These are phyloP conservation scores for Tausonia pullulans DNA, from an alignment of 1,284 basidiomycete genomes.

Conservation along the genomic window DNA sequence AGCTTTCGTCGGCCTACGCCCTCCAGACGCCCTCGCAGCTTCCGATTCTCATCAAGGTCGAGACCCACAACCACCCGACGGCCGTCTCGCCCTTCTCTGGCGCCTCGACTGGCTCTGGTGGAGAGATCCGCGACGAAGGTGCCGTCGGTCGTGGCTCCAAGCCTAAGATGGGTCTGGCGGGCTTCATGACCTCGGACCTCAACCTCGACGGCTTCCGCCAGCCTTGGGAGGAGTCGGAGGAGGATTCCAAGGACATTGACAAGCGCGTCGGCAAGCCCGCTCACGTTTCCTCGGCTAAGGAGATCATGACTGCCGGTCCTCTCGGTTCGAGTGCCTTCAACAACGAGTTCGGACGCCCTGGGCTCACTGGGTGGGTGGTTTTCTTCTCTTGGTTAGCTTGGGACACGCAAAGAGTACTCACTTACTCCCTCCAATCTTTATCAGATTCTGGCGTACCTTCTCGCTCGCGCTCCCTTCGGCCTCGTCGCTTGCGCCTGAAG, in stretches of 20 bases:
- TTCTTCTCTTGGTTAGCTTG: conserved; percentile 14
- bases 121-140: conserved; percentile 96
- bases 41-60: conserved; percentile 92
- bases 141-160: conserved; percentile 89
- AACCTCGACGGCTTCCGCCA: conserved; percentile 76
- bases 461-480: conserved; percentile 50
- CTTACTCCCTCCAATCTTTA: not conserved
- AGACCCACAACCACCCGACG: conserved; percentile 98
- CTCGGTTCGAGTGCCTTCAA: conserved; percentile 93
- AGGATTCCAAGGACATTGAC: conserved; percentile 1
- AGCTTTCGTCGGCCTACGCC: conserved; percentile 4
- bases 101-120: conserved; percentile 93
- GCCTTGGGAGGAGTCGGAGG: conserved; percentile 73
- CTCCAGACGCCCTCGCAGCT: conserved; percentile 38
- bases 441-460: conserved; percentile 63
- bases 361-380: conserved; percentile 48
- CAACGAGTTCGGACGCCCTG: conserved; percentile 96
- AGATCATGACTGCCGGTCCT: conserved; percentile 96
- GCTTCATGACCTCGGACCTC: conserved; percentile 92
- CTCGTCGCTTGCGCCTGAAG: conserved; percentile 35
- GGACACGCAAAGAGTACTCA: not conserved
- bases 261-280: conserved; percentile 62
- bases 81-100: conserved; percentile 97
- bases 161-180: conserved; percentile 88
- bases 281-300: conserved; percentile 85